Percentiles rank a stretch among this genome's conserved stretches.
These are phyloP conservation scores for Cladorrhinum samala DNA, from an alignment of 495 filamentous ascomycete genomes.

Conservation along the genomic window DNA sequence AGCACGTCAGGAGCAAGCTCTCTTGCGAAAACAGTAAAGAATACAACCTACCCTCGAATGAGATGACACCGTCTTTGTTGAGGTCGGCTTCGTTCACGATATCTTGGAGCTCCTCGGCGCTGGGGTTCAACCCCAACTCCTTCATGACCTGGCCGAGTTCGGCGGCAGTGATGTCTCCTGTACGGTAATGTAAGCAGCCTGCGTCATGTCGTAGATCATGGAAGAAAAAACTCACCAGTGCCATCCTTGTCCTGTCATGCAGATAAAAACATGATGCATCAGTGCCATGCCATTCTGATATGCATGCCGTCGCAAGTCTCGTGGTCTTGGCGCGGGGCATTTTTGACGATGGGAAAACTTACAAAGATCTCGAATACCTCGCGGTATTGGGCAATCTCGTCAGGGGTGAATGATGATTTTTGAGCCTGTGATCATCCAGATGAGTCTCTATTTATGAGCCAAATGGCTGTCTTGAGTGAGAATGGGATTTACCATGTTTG, in stretches of 20 bases:
- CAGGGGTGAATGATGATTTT: constrained; percentile 72
- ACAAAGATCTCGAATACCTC: constrained; percentile 91
- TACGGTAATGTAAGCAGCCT: background rate
- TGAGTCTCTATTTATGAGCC: background rate
- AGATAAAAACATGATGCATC: constrained; percentile 15
- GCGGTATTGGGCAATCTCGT: constrained; percentile 90
- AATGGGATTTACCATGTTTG: background rate
- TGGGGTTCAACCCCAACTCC: constrained; percentile 41
- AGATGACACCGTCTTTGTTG: constrained; percentile 41
- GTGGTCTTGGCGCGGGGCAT: background rate
- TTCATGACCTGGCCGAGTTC: constrained; percentile 42
- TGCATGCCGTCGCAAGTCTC: constrained; percentile 4
- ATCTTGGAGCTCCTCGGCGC: constrained; percentile 37
- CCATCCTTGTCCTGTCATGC: constrained; percentile 80
- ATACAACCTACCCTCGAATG: constrained; percentile 33
- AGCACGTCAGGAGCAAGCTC: background rate
- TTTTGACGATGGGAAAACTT: constrained; percentile 38
- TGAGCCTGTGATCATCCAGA: background rate
- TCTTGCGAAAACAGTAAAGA: background rate
- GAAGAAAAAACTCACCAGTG: constrained; percentile 62
- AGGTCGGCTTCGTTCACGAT: constrained; percentile 43
- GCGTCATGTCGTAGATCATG: background rate
- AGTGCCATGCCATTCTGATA: constrained; percentile 7
- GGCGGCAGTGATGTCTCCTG: constrained; percentile 37
- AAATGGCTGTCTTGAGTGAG: background rate